phyloP scores from a whole-genome alignment of 768 basidiomycete genomes.

The Termitomyces sp. region DNA sequence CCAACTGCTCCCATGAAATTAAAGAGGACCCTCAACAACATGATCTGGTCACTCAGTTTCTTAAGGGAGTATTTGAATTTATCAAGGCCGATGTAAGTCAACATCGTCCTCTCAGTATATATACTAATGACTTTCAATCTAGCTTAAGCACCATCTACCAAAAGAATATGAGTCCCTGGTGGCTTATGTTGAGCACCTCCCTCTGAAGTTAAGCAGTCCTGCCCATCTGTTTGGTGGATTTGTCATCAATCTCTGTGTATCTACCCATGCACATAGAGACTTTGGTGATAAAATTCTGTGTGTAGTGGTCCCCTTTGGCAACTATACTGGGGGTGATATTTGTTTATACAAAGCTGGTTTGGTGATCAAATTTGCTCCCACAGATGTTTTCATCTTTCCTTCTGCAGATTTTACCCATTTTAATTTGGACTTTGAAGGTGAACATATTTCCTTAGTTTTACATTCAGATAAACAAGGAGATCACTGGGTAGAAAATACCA shows the following conservation, averaged over 20 bases:
- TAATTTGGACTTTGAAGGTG: slow-evolving; percentile 19
- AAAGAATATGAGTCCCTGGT: slow-evolving; percentile 16
- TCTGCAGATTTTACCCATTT: slow-evolving; percentile 18
- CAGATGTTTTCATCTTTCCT: slow-evolving; percentile 15
- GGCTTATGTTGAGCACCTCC: slow-evolving; percentile 16
- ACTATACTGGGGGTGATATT: slow-evolving; percentile 17
- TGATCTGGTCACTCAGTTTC: background rate
- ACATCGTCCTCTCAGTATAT: background rate
- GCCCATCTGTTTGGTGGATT: slow-evolving; percentile 23
- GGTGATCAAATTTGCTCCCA: slow-evolving; percentile 6
- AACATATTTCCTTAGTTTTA: slow-evolving; percentile 19
- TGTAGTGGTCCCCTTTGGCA: slow-evolving; percentile 16
- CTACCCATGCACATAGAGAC: slow-evolving; percentile 19
- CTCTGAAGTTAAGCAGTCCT: slow-evolving; percentile 13
- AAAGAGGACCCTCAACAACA: background rate
- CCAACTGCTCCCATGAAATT: background rate
- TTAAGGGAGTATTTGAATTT: background rate
- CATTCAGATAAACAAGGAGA: slow-evolving; percentile 16
- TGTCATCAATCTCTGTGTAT: slow-evolving; percentile 21
- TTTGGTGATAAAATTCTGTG: slow-evolving; percentile 19
- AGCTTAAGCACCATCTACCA: slow-evolving; percentile 20
- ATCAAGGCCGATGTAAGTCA: background rate
- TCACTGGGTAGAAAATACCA: slow-evolving; percentile 1
- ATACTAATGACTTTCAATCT: too few species aligned
- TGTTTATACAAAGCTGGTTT: slow-evolving; percentile 17